Base-by-base conservation (phyloP, 345 rosid genomes). In the Corchorus capsularis region DNA sequence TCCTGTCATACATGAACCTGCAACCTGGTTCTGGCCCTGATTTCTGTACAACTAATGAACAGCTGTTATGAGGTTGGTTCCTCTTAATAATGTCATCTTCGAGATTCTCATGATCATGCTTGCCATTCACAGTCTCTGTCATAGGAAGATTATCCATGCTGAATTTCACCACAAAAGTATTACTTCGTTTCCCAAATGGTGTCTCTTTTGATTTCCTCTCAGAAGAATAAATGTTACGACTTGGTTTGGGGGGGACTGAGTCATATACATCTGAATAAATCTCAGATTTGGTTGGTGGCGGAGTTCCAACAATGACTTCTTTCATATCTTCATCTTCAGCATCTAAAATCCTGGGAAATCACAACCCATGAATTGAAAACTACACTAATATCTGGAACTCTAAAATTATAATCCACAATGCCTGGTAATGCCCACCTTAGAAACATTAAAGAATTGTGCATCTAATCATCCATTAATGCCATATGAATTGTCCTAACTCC, bases 1-100 rank as follows among this genome's bases (percentile, higher is more conserved):
- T 89, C 86, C 88, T 85, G 77, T 96, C 94, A 79, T 89, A 91
- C 98, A 93, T 89, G 85, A 87, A 93, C 77, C 93, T 87, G 83
- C 97, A 93, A 79, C 93, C 93, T 60, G 86, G 87, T 80, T 91
- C 83, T 73, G 89, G 99, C 59, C 95, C 89, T 75, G 88, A 75
- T 79, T 78, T 83, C 80, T 82, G 88, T 74, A 92, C 73, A 43
- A 73, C 80, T 78, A 96, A 68, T 65, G 91, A 91, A 83, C 93
- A 93, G 80, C 85, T 86, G 53, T 75, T 83, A 54, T 60, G 78
- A 4, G 96, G 86, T 63, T 85, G 90, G 77, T 87, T 89, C 86
- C 87, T 91, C 87, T 85, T 90, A 71, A 96, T 87, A 45, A 95
- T 77, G 72, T 88, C 97, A 85, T 93, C 97, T 55, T 89, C 98